phyloP scores from a whole-genome alignment of 169 alveolate species.

The Eimeria maxima region DNA sequence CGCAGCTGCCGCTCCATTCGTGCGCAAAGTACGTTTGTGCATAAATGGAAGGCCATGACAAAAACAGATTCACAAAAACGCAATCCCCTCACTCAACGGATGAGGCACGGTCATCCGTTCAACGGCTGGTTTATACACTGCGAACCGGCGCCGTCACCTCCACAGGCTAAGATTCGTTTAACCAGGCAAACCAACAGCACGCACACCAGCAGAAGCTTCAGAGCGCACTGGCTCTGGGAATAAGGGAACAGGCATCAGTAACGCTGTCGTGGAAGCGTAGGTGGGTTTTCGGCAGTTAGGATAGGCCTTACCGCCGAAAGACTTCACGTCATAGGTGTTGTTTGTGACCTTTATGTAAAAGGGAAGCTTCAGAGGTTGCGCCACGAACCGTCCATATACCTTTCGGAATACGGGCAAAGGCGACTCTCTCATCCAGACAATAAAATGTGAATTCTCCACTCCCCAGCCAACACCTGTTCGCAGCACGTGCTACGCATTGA shows the following conservation, averaged over 20 bases:
- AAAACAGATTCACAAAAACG: neutral
- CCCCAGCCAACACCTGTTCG: constrained; percentile 85
- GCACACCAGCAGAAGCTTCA: neutral
- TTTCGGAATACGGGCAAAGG: constrained; percentile 85
- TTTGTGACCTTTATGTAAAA: constrained; percentile 57
- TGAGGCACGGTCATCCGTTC: too few species aligned
- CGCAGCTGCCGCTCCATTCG: neutral
- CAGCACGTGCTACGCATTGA: neutral
- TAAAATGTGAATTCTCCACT: constrained; percentile 87
- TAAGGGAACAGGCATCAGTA: neutral
- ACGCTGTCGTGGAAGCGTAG: neutral
- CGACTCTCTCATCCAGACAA: constrained; percentile 88
- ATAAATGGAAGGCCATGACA: neutral
- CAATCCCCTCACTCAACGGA: neutral
- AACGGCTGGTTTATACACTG: too few species aligned
- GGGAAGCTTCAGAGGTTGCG: constrained; percentile 83
- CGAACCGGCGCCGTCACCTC: too few species aligned
- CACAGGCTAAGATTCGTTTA: too few species aligned
- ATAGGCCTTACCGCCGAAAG: constrained; percentile 81
- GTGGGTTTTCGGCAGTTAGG: neutral
- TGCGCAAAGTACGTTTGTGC: neutral
- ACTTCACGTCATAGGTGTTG: constrained; percentile 78
- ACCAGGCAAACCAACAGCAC: too few species aligned
- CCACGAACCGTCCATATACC: constrained; percentile 84
- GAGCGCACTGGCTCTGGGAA: neutral